Evolutionary conservation across 2,329 filamentous ascomycete genomes (phyloP).

Genomic region (Pseudopithomyces maydicus): DNA sequence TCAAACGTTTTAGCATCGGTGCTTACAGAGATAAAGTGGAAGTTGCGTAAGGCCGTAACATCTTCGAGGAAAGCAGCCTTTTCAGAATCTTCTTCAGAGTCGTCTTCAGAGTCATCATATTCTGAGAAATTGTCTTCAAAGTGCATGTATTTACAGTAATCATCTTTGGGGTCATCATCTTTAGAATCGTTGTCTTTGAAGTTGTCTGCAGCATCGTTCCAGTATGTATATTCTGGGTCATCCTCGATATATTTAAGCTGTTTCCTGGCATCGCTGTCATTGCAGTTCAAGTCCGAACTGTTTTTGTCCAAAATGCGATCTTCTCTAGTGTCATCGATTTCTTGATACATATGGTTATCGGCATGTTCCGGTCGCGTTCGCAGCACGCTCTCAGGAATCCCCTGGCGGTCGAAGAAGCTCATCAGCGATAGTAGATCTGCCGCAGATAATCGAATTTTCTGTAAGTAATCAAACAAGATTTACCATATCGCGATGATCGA

Average conservation of each 20-base stretch:
- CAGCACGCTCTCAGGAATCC: background rate
- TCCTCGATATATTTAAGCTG: too few species aligned
- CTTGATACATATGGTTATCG: background rate
- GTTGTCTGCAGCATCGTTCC: background rate
- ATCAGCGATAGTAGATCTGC: conserved; percentile 10
- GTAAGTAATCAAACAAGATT: too few species aligned
- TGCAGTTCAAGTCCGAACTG: too few species aligned
- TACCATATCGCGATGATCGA: too few species aligned
- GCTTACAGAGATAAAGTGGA: background rate
- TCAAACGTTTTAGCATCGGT: background rate
- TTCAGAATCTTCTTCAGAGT: background rate
- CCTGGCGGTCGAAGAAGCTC: conserved; percentile 4
- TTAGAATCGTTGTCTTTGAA: background rate
- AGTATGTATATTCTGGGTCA: too few species aligned
- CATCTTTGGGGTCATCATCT: background rate
- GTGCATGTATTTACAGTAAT: background rate
- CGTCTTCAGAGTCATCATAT: background rate
- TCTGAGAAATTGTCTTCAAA: background rate
- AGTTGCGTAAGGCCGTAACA: background rate
- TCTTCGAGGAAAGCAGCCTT: background rate
- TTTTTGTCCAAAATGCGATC: too few species aligned
- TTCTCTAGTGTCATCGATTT: background rate
- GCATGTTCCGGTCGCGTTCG: background rate
- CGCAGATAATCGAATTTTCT: too few species aligned
- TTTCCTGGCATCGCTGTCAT: too few species aligned